Evolutionary conservation across 345 rosid genomes (phyloP), one percentile per base, ranked within the genome.

Genomic region (Lumnitzera racemosa): DNA sequence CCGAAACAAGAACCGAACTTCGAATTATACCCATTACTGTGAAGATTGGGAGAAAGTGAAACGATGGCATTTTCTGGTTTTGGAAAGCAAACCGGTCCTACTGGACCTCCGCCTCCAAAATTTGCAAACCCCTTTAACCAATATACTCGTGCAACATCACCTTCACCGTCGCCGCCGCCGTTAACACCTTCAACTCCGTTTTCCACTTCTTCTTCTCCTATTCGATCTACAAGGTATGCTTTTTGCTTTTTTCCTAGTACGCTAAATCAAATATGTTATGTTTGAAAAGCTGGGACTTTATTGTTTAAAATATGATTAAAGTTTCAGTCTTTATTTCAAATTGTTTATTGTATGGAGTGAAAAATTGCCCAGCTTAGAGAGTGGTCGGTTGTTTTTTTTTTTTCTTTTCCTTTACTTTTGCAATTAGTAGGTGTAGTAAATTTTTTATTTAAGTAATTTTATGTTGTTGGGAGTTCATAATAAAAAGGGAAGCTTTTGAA

Each of bases 11-110:
- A 36, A 36, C 5, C 43, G 7, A 9, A 7, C 9, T 36, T 9
- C 0, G 43, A 36, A 9, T 36, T 36, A 36, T 4, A 36, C 43
- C 43, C 43, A 36, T 36, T 36, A 7, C 11, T 36, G 9, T 36
- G 11, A 36, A 36, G 43, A 36, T 36, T 9, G 10, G 56, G 56
- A 57, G 51, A 25, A 58, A 56, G 49, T 59, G 51, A 51, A 55
- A 43, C 29, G 61, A 78, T 76, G 86, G 66, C 56, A 58, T 61
- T 23, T 46, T 24, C 69, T 11, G 80, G 82, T 20, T 85, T 85
- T 57, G 79, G 84, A 53, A 79, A 53, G 66, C 27, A 66, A 0
- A 73, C 83, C 8, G 88, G 86, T 10, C 91, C 91, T 1, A 8
- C 53, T 36, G 43, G 43, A 7, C 16, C 70, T 1, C 67, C 15